Base-by-base conservation (phyloP, 2,329 filamentous ascomycete genomes). In the Zelopaecilomyces penicillatus region DNA sequence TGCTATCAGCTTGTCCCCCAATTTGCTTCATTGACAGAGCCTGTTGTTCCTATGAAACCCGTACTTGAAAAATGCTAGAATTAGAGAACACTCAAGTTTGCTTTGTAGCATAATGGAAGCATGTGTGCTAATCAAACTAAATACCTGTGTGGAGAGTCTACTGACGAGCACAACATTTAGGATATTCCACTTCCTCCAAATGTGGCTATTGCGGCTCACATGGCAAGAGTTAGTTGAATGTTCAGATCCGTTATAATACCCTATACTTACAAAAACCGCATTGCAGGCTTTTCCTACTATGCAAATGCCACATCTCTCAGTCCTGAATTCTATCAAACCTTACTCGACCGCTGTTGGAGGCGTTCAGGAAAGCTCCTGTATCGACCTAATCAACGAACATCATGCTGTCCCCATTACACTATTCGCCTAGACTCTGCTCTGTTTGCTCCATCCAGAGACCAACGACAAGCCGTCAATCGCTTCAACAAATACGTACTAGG, bases 341-440 rank as follows among this genome's bases (percentile, higher is more conserved):
- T 93, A 33, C 67, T 91, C 37, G 78, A 89, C 62, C 78, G 84
- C 52, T 85, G 82, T 50, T 93, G 85, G 85, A 82, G 87, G 62
- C 76, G 85, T 50, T 89, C 81, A 33, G 81, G 77, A 11, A 78
- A 68, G 29, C 69, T 88, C 6, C 69, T 93, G 40, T 93, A 93
- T 65, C 80, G 87, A 49, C 86, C 87, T 10, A 84, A 93, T 62
- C 82, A 87, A 56, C 75, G 76, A 47, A 74, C 81, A 45, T 86
- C 88, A 50, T 98, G 93, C 58, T 98, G 93, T 63, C 89, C 90
- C 37, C 89, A 96, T 59, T 97, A 91, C 62, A 89, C 85, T 1
- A 82, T 93, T 43, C 80, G 85, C 39, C 70, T 90, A 19, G 83
- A 87, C 55, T 78, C 80, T 27, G 62, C 69, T 39, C 66, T 72